Evolutionary conservation across 2,329 filamentous ascomycete species (phyloP).

Genomic region (Xylaria sp.): DNA sequence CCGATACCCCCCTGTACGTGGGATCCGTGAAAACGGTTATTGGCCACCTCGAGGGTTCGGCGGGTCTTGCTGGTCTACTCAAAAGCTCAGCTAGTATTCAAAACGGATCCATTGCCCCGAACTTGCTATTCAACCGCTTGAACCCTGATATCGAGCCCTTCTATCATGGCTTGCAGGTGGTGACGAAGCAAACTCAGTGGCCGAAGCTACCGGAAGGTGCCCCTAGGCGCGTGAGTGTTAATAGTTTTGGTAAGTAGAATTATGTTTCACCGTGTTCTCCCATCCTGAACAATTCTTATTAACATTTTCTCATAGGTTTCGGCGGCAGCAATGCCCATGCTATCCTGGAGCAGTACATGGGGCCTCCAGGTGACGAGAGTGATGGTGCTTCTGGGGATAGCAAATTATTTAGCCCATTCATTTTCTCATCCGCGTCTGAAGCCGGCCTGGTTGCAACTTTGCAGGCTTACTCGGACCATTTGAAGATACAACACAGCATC

Average conservation of each 20-base stretch:
- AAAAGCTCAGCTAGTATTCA: neutral
- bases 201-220: neutral
- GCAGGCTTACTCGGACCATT: neutral
- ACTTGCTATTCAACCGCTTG: neutral
- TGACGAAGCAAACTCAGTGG: neutral
- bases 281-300: no score
- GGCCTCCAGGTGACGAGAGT: no score
- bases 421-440: conserved; percentile 29
- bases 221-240: neutral
- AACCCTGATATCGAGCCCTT: neutral
- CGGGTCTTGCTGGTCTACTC: neutral
- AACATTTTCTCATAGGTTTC: neutral
- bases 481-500: neutral
- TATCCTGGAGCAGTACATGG: neutral
- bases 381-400: no score
- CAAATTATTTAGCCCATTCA: conserved; percentile 29
- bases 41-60: neutral
- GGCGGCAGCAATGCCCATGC: conserved; percentile 7
- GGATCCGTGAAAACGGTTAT: neutral
- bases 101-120: neutral
- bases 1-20: neutral
- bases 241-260: neutral
- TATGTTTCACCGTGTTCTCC: no score
- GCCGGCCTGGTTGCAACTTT: neutral
- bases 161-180: neutral